These are phyloP conservation scores for Cercophora sp. DNA, from an alignment of 495 filamentous ascomycete genomes.

Conservation along the genomic window DNA sequence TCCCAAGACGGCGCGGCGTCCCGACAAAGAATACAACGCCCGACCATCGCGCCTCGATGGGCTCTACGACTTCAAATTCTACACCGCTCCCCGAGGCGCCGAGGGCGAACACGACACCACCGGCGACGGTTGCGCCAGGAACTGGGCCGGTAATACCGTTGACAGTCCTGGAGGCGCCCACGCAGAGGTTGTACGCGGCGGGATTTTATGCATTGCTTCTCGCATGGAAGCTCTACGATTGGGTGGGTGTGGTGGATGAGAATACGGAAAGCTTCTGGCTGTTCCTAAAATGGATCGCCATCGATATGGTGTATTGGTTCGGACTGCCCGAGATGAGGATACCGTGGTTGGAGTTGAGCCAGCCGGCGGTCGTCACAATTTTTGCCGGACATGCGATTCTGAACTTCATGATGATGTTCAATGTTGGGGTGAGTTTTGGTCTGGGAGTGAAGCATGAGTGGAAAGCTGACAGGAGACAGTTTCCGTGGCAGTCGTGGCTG, in stretches of 20 bases:
- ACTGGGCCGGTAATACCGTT: conserved; percentile 72
- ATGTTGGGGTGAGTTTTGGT: conserved; percentile 60
- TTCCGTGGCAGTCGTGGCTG: conserved; percentile 63
- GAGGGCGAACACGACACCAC: conserved; percentile 27
- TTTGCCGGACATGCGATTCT: conserved; percentile 66
- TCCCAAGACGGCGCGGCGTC: conserved; percentile 5
- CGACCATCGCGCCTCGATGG: conserved; percentile 3
- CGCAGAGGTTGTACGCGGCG: conserved; percentile 81
- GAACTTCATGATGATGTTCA: conserved; percentile 88
- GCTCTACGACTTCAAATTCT: conserved; percentile 1
- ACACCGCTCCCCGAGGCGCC: conserved; percentile 36
- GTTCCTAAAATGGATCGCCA: conserved; percentile 85
- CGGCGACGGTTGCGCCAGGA: too few relatives aligned
- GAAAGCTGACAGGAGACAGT: conserved; percentile 38
- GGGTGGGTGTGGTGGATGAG: conserved; percentile 65
- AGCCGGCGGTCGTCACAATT: conserved; percentile 59
- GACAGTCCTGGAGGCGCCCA: conserved; percentile 74
- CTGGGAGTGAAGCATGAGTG: neutral
- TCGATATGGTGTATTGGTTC: conserved; percentile 82
- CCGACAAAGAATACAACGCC: too few relatives aligned
- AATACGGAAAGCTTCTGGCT: conserved; percentile 77
- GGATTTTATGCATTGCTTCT: conserved; percentile 67
- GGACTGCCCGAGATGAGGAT: conserved; percentile 79
- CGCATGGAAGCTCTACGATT: conserved; percentile 83
- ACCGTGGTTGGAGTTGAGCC: conserved; percentile 91